A percentile compares a stretch with the other conserved stretches of the same genome.
phyloP scores from a whole-genome alignment of 495 filamentous ascomycete species.

The Chaetomium cochliodes region DNA sequence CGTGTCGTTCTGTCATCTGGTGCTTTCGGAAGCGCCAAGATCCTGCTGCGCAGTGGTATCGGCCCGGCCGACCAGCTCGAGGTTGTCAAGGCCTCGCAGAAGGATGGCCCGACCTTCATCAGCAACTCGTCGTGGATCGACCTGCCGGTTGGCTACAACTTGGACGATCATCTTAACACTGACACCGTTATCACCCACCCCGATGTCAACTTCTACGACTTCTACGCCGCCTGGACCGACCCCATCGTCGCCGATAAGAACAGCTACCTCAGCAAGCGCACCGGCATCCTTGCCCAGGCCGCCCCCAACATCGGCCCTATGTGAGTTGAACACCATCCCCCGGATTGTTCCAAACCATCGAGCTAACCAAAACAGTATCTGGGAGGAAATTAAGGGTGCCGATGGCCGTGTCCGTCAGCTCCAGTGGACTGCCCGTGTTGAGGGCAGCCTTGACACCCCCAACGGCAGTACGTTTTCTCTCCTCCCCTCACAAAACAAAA shows the following conservation, averaged over 20 bases:
- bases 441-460: slow-evolving; percentile 48
- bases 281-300: slow-evolving; percentile 65
- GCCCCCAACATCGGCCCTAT: slow-evolving; percentile 66
- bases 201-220: slow-evolving; percentile 62
- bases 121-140: slow-evolving; percentile 60
- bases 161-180: slow-evolving; percentile 74
- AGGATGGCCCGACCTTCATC: slow-evolving; percentile 56
- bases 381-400: slow-evolving; percentile 57
- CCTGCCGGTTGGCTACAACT: slow-evolving; percentile 70
- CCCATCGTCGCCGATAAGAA: slow-evolving; percentile 39
- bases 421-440: slow-evolving; percentile 64
- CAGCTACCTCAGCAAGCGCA: slow-evolving; percentile 46
- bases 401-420: slow-evolving; percentile 66
- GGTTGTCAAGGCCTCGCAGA: slow-evolving; percentile 50
- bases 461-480: slow-evolving; percentile 36
- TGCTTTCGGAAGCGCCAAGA: slow-evolving; percentile 69
- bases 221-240: slow-evolving; percentile 57
- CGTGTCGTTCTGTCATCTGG: slow-evolving; percentile 69
- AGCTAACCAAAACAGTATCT: slow-evolving; percentile 40
- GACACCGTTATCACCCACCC: slow-evolving; percentile 63
- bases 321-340: slow-evolving; percentile 27
- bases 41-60: slow-evolving; percentile 62
- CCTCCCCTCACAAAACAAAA: not conserved
- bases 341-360: too few relatives aligned
- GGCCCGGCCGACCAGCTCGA: slow-evolving; percentile 62